Evolutionary conservation across 192 early-diverging fungal genomes (phyloP), one percentile per base, ranked within the genome.

Genomic region (Umbelopsis isabellina): DNA sequence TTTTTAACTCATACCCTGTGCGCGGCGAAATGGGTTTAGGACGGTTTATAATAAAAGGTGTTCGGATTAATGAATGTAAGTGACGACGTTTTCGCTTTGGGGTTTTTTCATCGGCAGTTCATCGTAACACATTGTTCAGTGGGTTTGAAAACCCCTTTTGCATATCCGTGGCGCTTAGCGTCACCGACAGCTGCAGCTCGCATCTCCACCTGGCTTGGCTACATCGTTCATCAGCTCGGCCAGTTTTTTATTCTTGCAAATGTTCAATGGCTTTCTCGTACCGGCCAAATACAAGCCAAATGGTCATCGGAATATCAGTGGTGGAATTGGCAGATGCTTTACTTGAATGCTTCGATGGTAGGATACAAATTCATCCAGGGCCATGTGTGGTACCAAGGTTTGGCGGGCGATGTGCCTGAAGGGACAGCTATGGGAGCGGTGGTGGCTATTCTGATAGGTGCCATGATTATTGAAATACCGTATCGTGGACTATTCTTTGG

Each of bases 291-390:
- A 33, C 46, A 66, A 66, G 61, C 30, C 10, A 75, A 66, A 67
- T 74, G 72, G 71, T 49, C 61, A 35, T 25, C 48, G 2, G 15
- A 73, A 13, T 68, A 73, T 21, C 61, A 67, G 64, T 67, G 69
- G 71, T 71, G 72, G 67, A 78, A 78, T 70, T 78, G 71, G 71
- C 22, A 48, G 22, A 78, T 78, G 76, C 18, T 73, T 7, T 67
- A 64, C 49, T 45, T 73, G 47, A 78, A 74, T 67, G 76, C 35
- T 9, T 33, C 47, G 27, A 78, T 74, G 76, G 41, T 71, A 16
- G 9, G 67, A 10, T 78, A 73, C 22, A 78, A 78, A 47, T 49
- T 67, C 37, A 52, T 73, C 11, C 76, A 78, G 8, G 51, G 64
- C 1, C 71, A 72, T 21, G 13, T 73, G 1, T 78, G 58, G 46